phyloP scores from a whole-genome alignment of 2,329 filamentous ascomycete species.

The Aspergillus sp. region DNA sequence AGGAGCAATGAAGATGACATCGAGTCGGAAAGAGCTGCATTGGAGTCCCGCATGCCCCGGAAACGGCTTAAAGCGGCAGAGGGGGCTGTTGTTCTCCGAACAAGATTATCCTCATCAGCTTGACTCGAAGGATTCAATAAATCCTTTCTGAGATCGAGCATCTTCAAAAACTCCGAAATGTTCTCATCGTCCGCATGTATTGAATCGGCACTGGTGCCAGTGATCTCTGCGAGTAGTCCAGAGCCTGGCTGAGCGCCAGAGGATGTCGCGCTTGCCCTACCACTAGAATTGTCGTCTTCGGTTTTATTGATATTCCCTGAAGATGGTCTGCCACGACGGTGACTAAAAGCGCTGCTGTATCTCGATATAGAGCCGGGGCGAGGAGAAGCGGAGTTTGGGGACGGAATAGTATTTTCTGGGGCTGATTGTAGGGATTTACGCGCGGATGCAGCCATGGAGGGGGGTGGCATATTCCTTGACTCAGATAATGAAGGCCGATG shows the following conservation, averaged over 20 bases:
- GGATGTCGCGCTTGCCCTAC: slow-evolving; percentile 51
- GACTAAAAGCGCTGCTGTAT: slow-evolving; percentile 93
- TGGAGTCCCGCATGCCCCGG: slow-evolving; percentile 84
- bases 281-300: slow-evolving; percentile 60
- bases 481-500: slow-evolving; percentile 43
- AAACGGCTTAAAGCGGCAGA: slow-evolving; percentile 80
- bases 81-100: slow-evolving; percentile 74
- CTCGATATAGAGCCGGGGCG: slow-evolving; percentile 74
- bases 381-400: slow-evolving; percentile 72
- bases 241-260: slow-evolving; percentile 68
- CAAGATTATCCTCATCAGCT: slow-evolving; percentile 62
- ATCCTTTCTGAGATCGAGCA: slow-evolving; percentile 84
- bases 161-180: slow-evolving; percentile 88
- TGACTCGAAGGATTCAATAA: slow-evolving; percentile 67
- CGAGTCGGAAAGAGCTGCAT: slow-evolving; percentile 84
- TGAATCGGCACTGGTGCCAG: slow-evolving; percentile 62
- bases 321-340: slow-evolving; percentile 75
- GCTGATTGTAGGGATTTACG: slow-evolving; percentile 52
- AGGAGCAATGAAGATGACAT: slow-evolving; percentile 87
- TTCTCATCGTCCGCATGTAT: slow-evolving; percentile 84
- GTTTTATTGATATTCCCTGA: slow-evolving; percentile 66
- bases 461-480: slow-evolving; percentile 39
- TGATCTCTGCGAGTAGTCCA: slow-evolving; percentile 70
- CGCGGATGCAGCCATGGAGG: slow-evolving; percentile 37
- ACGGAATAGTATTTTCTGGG: slow-evolving; percentile 62